These are phyloP conservation scores for Chalara sp. DNA, from an alignment of 2,329 filamentous ascomycete species.

Conservation along the genomic window DNA sequence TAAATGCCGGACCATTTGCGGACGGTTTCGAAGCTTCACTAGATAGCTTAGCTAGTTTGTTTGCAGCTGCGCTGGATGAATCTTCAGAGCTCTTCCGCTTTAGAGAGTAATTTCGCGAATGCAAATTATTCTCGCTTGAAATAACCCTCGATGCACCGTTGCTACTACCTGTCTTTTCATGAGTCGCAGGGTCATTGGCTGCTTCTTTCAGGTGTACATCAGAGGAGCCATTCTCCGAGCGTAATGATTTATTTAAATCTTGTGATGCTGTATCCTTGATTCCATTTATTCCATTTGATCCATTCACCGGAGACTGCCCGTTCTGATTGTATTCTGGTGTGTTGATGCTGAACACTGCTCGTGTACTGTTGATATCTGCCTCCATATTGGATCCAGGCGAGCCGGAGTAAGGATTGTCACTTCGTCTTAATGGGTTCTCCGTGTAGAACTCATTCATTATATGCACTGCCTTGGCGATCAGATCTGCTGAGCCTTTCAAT, in stretches of 20 bases:
- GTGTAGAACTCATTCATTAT: constrained; percentile 65
- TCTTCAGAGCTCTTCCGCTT: constrained; percentile 11
- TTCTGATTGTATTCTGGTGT: neutral
- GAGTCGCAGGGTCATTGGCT: constrained; percentile 22
- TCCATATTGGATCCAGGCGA: constrained; percentile 12
- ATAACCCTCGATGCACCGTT: constrained; percentile 1
- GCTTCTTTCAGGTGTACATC: constrained; percentile 19
- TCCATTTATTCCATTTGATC: constrained; percentile 2
- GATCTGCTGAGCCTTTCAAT: constrained; percentile 62
- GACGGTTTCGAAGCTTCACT: too few relatives aligned
- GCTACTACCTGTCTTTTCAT: constrained; percentile 8
- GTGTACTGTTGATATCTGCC: constrained; percentile 3
- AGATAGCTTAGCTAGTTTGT: constrained; percentile 5
- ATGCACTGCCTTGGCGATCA: constrained; percentile 67
- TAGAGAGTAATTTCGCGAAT: constrained; percentile 2
- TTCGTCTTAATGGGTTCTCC: constrained; percentile 51
- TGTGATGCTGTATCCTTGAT: neutral
- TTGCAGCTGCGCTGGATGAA: constrained; percentile 4
- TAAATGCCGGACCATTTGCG: too few relatives aligned
- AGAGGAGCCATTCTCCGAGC: constrained; percentile 12
- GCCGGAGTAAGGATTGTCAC: constrained; percentile 19
- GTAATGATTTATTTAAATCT: neutral
- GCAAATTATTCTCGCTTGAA: neutral
- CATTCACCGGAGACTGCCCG: neutral
- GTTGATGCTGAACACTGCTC: neutral